These are phyloP conservation scores for Metschnikowia proteae DNA, from an alignment of 805 yeast genomes.

Conservation along the genomic window DNA sequence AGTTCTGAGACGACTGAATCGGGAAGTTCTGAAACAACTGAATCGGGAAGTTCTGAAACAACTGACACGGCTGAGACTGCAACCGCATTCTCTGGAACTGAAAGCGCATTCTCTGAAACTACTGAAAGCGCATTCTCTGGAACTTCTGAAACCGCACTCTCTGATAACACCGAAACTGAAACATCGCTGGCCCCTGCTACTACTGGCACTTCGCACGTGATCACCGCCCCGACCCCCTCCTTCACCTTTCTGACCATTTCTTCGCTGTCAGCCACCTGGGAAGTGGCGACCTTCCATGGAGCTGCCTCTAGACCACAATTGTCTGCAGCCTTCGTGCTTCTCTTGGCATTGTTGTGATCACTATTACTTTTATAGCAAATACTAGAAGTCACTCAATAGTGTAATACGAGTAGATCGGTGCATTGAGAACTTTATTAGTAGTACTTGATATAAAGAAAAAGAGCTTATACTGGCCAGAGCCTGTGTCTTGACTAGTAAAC, in stretches of 20 bases:
- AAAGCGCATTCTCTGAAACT: too few relatives aligned
- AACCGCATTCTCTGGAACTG: too few relatives aligned
- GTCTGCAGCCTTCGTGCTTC: neutral
- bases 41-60: neutral
- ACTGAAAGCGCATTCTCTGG: too few relatives aligned
- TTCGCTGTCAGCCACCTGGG: neutral
- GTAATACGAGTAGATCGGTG: neutral
- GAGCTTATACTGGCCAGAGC: too few relatives aligned
- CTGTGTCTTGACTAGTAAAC: neutral
- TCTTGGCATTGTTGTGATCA: neutral
- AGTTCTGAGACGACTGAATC: neutral
- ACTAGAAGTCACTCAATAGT: too few relatives aligned
- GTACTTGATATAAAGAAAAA: neutral
- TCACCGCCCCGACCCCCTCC: neutral
- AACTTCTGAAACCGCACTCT: too few relatives aligned
- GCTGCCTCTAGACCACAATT: neutral
- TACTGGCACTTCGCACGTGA: neutral
- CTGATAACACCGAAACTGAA: neutral
- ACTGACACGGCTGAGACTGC: neutral
- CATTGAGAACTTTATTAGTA: neutral
- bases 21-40: neutral
- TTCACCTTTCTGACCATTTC: neutral
- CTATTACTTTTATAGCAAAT: neutral
- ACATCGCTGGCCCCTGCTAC: neutral
- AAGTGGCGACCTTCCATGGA: slow-evolving; percentile 1